These are phyloP conservation scores for Metschnikowia shivogae DNA, from an alignment of 805 yeast species.

Conservation along the genomic window DNA sequence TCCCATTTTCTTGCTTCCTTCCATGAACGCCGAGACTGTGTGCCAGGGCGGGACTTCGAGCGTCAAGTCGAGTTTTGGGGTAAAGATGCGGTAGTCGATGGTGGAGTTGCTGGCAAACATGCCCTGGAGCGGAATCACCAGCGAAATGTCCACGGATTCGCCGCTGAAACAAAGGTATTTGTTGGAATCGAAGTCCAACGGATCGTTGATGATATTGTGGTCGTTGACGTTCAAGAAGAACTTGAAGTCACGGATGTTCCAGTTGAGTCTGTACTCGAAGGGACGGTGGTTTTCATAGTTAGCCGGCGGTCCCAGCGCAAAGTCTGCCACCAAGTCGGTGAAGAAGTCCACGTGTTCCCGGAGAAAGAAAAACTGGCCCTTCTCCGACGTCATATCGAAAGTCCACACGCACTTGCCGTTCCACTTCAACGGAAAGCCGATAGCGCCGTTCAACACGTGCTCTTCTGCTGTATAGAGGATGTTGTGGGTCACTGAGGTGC, in stretches of 20 bases:
- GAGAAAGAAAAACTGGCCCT: conserved; percentile 58
- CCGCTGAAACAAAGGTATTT: conserved; percentile 74
- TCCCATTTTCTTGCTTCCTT: conserved; percentile 57
- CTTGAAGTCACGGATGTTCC: conserved; percentile 55
- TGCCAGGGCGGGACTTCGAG: conserved; percentile 91
- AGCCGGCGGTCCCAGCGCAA: conserved; percentile 64
- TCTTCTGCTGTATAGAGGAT: conserved; percentile 59
- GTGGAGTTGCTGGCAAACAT: conserved; percentile 50
- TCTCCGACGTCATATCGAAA: conserved; percentile 49
- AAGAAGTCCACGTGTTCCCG: conserved; percentile 78
- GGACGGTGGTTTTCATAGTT: conserved; percentile 80
- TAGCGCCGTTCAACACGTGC: conserved; percentile 51
- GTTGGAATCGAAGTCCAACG: conserved; percentile 79
- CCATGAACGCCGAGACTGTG: conserved; percentile 69
- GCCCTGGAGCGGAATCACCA: conserved; percentile 57
- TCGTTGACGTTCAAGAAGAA: conserved; percentile 80
- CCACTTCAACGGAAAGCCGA: conserved; percentile 78
- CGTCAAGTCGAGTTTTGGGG: conserved; percentile 58
- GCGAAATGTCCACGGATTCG: conserved; percentile 41
- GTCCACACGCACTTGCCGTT: conserved; percentile 73
- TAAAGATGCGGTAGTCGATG: conserved; percentile 46
- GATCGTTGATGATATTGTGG: conserved; percentile 82
- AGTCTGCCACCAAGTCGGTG: conserved; percentile 71
- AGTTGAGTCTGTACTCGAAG: conserved; percentile 53
- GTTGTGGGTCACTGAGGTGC: conserved; percentile 88